A percentile compares a stretch with the other conserved stretches of the same genome.
phyloP scores from a whole-genome alignment of 768 basidiomycete species.

The Boletellus sp. region DNA sequence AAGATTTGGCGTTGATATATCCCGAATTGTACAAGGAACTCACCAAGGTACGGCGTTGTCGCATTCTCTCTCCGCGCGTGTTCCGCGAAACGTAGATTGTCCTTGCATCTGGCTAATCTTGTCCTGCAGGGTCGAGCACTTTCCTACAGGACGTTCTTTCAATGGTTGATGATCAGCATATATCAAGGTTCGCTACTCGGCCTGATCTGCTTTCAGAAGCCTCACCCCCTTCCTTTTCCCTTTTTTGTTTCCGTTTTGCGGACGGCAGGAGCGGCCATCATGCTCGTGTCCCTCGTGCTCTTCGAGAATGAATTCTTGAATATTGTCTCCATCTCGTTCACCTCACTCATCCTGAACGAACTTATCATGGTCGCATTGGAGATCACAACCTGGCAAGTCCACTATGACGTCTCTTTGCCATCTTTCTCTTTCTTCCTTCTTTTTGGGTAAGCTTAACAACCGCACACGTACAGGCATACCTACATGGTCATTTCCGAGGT shows the following conservation, averaged over 20 bases:
- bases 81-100: neutral
- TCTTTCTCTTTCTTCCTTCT: neutral
- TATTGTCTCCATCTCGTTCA: conserved; percentile 98
- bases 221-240: neutral
- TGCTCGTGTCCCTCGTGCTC: conserved; percentile 94
- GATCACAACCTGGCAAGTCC: conserved; percentile 87
- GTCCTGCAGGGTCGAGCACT: conserved; percentile 78
- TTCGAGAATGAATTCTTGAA: conserved; percentile 98
- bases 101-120: neutral
- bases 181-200: conserved; percentile 75
- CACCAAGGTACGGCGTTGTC: conserved; percentile 65
- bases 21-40: conserved; percentile 98
- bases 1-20: conserved; percentile 91
- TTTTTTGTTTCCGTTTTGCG: neutral
- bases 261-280: conserved; percentile 83
- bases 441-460: neutral
- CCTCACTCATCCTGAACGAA: conserved; percentile 92
- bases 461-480: conserved; percentile 58
- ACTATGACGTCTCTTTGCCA: neutral
- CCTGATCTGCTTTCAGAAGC: neutral
- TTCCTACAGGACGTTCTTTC: conserved; percentile 97
- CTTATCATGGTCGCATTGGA: conserved; percentile 98
- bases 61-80: neutral
- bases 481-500: conserved; percentile 95
- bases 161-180: conserved; percentile 95